Evolutionary conservation across 768 basidiomycete genomes (phyloP), one percentile per base, ranked within the genome.

Genomic region (Suillus paluster): DNA sequence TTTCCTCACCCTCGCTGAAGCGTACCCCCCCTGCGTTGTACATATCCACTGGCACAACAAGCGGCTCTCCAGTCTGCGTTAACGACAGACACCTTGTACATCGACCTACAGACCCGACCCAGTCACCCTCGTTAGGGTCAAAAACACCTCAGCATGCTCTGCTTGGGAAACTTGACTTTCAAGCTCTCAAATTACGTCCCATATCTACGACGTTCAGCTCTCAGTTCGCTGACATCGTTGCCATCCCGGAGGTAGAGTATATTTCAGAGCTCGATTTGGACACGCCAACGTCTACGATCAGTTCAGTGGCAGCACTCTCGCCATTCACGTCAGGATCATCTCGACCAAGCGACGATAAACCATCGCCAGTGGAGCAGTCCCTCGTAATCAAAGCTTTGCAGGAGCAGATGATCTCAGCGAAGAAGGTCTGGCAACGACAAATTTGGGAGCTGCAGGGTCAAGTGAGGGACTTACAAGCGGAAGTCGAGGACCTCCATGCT

Each of bases 381-480:
- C 66, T 79, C 25, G 72, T 83, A 34, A 78, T 90, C 42, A 79
- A 80, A 62, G 75, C 80, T 21, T 73, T 91, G 39, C 89, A 87
- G 68, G 85, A 90, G 36, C 86, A 91, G 70, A 77, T 92, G 41
- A 68, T 75, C 41, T 77, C 79, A 10, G 75, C 86, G 27, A 86
- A 87, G 58, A 81, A 82, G 65, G 83, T 83, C 23, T 92, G 89
- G 88, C 88, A 91, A 68, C 83, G 80, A 61, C 87, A 90, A 62
- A 82, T 92, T 56, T 86, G 83, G 87, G 91, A 92, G 68, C 76
- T 94, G 56, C 90, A 90, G 69, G 83, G 84, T 14, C 89, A 90
- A 70, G 83, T 94, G 49, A 83, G 84, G 53, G 87, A 89, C 70
- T 77, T 94, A 61, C 87, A 89, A 64, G 79, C 83, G 21, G 89